Base-by-base conservation (phyloP, 106 monocot genomes). In the Phalaenopsis aphrodite region DNA sequence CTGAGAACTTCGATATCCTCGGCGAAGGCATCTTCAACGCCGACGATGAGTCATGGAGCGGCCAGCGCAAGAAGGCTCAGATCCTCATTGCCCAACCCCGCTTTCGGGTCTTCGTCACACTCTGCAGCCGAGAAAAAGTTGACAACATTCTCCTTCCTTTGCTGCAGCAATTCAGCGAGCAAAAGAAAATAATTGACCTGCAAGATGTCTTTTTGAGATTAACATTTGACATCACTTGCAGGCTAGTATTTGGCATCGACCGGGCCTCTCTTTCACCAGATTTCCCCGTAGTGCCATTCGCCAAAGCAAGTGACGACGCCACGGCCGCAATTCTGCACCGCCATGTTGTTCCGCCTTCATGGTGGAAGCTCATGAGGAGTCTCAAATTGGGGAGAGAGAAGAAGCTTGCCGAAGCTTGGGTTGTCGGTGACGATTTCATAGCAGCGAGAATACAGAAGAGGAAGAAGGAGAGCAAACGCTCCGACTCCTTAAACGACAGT, bases 191-290 rank as follows among this genome's bases (percentile, higher is more conserved):
- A 24, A 23, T 88, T 1, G 83, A 91, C 64, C 43, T 91, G 69
- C 81, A 87, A 30, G 84, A 91, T 37, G 75, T 91, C 47, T 85
- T 88, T 55, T 42, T 87, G 72, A 82, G 91, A 68, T 48, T 91
- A 16, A 81, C 86, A 1, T 87, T 85, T n/a, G 88, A 91, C 66
- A 72, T 55, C 18, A 79, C 85, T 0, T 81, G 77, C 73, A 57
- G 23, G 24, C 52, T 88, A 42, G 83, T 87, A 2, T 74, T 86
- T 37, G 88, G 91, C 48, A 72, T 81, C 18, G 88, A 91, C 75
- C 78, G 83, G 0, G 78, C 82, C 5, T 82, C 77, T 8, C 84
- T 90, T 21, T 79, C 85, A 42, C 23, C 39, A 2, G 84, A 67
- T 0, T 82, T 88, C 47, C 81, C 86, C 0, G 24, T 24, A 7